phyloP scores from a whole-genome alignment of 768 basidiomycete genomes.

The Glaciozyma martinii region DNA sequence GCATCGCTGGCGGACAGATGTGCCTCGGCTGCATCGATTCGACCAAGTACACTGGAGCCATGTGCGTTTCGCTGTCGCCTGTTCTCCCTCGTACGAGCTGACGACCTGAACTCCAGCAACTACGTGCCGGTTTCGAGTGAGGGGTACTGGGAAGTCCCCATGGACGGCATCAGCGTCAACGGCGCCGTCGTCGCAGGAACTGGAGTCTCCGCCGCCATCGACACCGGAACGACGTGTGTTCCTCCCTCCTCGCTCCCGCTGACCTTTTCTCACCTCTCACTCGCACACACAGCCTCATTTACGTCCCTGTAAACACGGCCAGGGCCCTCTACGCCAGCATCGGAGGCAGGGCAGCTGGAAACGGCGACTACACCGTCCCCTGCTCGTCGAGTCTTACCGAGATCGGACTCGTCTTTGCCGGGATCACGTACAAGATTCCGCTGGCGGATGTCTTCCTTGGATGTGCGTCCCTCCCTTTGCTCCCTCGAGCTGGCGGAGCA shows the following conservation, averaged over 20 bases:
- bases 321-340: conserved; percentile 19
- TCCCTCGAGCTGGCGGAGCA: background rate
- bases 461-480: background rate
- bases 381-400: conserved; percentile 17
- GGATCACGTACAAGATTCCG: conserved; percentile 23
- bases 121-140: conserved; percentile 21
- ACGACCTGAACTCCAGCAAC: background rate
- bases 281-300: conserved; percentile 12
- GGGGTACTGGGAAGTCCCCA: conserved; percentile 22
- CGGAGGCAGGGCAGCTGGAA: conserved; percentile 15
- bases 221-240: conserved; percentile 31
- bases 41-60: conserved; percentile 25
- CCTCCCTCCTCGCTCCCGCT: too few relatives aligned
- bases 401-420: conserved; percentile 24
- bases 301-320: conserved; percentile 23
- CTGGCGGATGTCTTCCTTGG: conserved; percentile 28
- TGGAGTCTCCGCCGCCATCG: conserved; percentile 29
- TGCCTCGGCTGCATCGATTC: conserved; percentile 31
- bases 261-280: background rate
- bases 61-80: background rate
- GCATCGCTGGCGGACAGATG: conserved; percentile 28
- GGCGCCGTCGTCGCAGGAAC: conserved; percentile 22
- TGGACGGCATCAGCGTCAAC: conserved; percentile 24
- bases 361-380: conserved; percentile 23
- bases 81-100: background rate